Evolutionary conservation across 2,329 filamentous ascomycete genomes (phyloP), one percentile per base, ranked within the genome.

Genomic region (Calycina herbarum): DNA sequence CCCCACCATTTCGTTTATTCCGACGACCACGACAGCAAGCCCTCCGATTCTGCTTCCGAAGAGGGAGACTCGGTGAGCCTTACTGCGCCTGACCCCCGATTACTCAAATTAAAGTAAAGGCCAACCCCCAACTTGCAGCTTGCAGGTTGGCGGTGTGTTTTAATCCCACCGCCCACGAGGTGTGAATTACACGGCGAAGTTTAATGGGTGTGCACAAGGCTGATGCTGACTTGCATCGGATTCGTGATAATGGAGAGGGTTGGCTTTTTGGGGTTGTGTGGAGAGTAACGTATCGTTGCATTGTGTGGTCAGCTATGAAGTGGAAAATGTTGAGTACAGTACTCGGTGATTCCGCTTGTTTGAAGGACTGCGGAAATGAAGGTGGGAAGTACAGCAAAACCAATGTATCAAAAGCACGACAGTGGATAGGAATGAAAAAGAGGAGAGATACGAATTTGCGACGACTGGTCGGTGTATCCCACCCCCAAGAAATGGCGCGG

Each of bases 111-210:
- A 38, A 38, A 38, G 35, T 38, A 38, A 8, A 20, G 8, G 7
- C 20, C 42, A 7, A 48, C 17, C 45, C 45, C 45, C 45, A 24
- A 51, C 45, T 15, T 51, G 45, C 45, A 51, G 45, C 45, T 51
- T 51, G 45, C 45, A 51, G 45, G 45, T 51, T 51, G 45, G 45
- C 45, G 45, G 45, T 51, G 45, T 51, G 45, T 51, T 51, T 45
- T 51, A 7, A 51, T 51, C n/a, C 45, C 45, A 51, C 45, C 45
- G 45, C 45, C 45, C 45, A 51, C 20, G 45, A 51, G 45, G n/a
- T 51, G 45, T 51, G 45, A 51, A 20, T 51, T 51, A 27, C 45
- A 51, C 45, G n/a, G 45, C 45, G 20, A 24, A 24, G n/a, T 20
- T 24, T 2, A 38, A 15, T 10, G 45, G n/a, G 45, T 51, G 45